Percentiles rank a stretch among this genome's conserved stretches.
Conservation (phyloP, 192 early-diverging fungal species). For the Coemansia pectinata region DNA sequence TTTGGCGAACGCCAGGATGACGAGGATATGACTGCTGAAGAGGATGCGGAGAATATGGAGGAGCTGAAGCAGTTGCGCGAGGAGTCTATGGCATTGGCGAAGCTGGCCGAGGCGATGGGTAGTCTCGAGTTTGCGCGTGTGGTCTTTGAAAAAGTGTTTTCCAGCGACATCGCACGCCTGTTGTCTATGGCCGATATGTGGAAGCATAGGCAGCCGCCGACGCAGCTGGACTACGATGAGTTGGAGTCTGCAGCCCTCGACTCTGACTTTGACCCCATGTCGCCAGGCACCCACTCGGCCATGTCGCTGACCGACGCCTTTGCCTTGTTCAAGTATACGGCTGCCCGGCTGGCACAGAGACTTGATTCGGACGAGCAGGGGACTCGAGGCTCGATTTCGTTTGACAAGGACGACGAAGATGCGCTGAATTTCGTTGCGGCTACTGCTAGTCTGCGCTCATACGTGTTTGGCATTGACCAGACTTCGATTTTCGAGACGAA, state of each 20-base stretch:
- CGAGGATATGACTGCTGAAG: slow-evolving; percentile 48
- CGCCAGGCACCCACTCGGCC: slow-evolving; percentile 66
- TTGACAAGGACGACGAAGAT: slow-evolving; percentile 96
- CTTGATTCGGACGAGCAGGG: neutral
- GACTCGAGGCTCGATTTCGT: slow-evolving; percentile 49
- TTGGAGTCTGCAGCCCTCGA: slow-evolving; percentile 14
- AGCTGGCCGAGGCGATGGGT: slow-evolving; percentile 64
- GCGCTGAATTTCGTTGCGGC: slow-evolving; percentile 94
- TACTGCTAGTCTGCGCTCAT: slow-evolving; percentile 82
- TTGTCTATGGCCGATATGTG: slow-evolving; percentile 88
- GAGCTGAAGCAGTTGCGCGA: slow-evolving; percentile 73
- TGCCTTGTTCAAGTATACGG: slow-evolving; percentile 68
- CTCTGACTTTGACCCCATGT: slow-evolving; percentile 16
- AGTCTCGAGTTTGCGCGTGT: slow-evolving; percentile 59
- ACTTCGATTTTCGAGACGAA: slow-evolving; percentile 88
- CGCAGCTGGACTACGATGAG: slow-evolving; percentile 61
- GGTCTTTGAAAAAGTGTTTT: slow-evolving; percentile 84
- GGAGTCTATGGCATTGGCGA: slow-evolving; percentile 73
- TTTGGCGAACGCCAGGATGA: slow-evolving; percentile 61
- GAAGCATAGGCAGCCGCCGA: slow-evolving; percentile 72
- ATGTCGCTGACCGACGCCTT: slow-evolving; percentile 74
- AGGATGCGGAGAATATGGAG: slow-evolving; percentile 58
- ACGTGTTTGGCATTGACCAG: slow-evolving; percentile 76
- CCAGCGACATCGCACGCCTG: slow-evolving; percentile 75
- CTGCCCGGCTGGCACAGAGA: slow-evolving; percentile 17